Evolutionary conservation across 139 green algal species (phyloP).

Genomic region (Haematococcus sp.): DNA sequence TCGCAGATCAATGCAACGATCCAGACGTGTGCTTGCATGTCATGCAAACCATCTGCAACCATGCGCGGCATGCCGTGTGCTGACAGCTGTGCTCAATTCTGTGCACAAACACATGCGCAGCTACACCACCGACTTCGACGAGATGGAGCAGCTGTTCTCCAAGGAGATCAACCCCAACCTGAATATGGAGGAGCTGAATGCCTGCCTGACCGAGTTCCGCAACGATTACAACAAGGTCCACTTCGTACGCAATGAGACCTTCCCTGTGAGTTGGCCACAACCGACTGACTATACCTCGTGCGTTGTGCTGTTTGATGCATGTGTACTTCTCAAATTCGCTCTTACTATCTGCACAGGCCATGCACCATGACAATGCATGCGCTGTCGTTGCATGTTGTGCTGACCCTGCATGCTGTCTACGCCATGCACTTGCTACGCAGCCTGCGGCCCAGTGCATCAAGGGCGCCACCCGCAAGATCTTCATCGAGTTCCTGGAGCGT

Average conservation of each 20-base stretch:
- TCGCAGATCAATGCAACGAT: no score
- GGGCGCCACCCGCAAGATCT: conserved; percentile 81
- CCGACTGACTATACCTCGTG: no score
- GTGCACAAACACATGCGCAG: background rate
- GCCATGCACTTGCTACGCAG: background rate
- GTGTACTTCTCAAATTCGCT: no score
- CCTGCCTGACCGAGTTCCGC: conserved; percentile 86
- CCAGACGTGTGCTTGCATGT: background rate
- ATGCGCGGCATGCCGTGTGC: background rate
- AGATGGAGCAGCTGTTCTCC: conserved; percentile 97
- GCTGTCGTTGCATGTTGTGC: no score
- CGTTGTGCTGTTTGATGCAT: no score
- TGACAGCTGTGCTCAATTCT: background rate
- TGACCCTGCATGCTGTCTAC: no score
- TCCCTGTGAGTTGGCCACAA: conserved; percentile 63
- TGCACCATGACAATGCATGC: no score
- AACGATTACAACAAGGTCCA: conserved; percentile 99
- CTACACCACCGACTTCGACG: conserved; percentile 89
- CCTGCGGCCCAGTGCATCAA: background rate
- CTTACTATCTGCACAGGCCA: no score
- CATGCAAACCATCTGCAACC: background rate
- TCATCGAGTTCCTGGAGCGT: conserved; percentile 96
- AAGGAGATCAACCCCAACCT: conserved; percentile 92
- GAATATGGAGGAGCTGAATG: conserved; percentile 83
- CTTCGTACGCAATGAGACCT: conserved; percentile 96